These are phyloP conservation scores for Knufia petricola DNA, from an alignment of 2,329 filamentous ascomycete species.

Conservation along the genomic window DNA sequence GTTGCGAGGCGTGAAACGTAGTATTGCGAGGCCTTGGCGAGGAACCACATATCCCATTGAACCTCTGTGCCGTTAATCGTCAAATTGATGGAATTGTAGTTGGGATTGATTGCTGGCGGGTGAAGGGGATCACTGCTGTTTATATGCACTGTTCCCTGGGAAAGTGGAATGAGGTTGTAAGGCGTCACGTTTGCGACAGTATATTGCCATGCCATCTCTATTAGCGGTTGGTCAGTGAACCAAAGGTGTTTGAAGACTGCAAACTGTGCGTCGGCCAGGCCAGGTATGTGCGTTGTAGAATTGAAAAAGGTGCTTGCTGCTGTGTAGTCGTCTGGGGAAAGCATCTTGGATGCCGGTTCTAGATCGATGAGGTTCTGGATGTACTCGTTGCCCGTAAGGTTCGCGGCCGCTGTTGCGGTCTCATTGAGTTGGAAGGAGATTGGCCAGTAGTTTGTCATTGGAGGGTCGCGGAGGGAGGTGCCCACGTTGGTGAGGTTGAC, in stretches of 20 bases:
- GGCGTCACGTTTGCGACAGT: background rate
- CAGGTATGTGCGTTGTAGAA: background rate
- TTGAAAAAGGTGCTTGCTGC: background rate
- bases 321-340: background rate
- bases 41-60: slow-evolving; percentile 1
- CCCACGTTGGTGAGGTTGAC: slow-evolving; percentile 43
- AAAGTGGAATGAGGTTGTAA: slow-evolving; percentile 25
- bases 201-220: slow-evolving; percentile 1
- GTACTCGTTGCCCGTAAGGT: background rate
- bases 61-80: background rate
- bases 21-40: background rate
- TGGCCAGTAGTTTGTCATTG: slow-evolving; percentile 7
- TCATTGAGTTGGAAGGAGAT: slow-evolving; percentile 3
- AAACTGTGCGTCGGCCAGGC: background rate
- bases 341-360: background rate
- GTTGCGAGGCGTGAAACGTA: background rate
- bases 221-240: background rate
- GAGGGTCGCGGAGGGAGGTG: slow-evolving; percentile 28
- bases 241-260: slow-evolving; percentile 1
- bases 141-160: slow-evolving; percentile 35
- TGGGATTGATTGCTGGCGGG: slow-evolving; percentile 36
- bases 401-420: background rate
- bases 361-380: slow-evolving; percentile 3
- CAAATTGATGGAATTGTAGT: background rate
- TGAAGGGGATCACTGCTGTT: slow-evolving; percentile 26